Conservation (phyloP, 352 stramenopile genomes). For the Phytopythium cucurbitacearum region DNA sequence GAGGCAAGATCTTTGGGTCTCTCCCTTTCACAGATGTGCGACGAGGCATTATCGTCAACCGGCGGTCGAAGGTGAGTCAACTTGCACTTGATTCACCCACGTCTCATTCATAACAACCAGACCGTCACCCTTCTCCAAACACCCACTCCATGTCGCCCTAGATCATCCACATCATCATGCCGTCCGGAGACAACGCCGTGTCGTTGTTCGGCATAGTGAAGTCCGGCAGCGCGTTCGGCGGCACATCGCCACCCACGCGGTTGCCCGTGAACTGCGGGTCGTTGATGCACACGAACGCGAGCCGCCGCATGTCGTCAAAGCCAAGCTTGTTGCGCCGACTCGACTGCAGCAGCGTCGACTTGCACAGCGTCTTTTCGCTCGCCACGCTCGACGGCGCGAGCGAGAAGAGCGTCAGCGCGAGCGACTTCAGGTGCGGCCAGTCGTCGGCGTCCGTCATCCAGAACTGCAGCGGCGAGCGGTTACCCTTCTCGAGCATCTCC, state of each 20-base stretch:
- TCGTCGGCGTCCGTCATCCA: constrained; percentile 75
- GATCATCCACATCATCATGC: constrained; percentile 90
- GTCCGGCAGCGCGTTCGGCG: constrained; percentile 58
- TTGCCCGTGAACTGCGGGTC: constrained; percentile 65
- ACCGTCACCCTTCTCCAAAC: too few relatives aligned
- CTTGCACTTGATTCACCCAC: not conserved
- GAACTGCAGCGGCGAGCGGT: constrained; percentile 71
- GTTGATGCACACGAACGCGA: constrained; percentile 83
- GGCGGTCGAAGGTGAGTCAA: too few relatives aligned
- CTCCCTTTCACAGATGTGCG: not conserved
- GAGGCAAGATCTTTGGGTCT: not conserved
- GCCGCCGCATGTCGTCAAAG: constrained; percentile 66
- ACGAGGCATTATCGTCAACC: not conserved
- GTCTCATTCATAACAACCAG: not conserved
- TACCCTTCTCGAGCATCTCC: constrained; percentile 83
- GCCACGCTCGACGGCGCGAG: constrained; percentile 67
- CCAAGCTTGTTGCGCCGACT: constrained; percentile 69
- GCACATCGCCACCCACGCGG: constrained; percentile 36
- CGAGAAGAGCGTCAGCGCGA: constrained; percentile 76
- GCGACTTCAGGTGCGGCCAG: constrained; percentile 72
- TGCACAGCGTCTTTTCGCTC: constrained; percentile 70
- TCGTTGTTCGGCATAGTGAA: constrained; percentile 56
- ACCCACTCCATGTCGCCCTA: constrained; percentile 9
- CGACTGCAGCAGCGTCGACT: constrained; percentile 54
- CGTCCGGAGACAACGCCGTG: constrained; percentile 59